These are phyloP conservation scores for Knoxdaviesia capensis DNA, from an alignment of 2,329 filamentous ascomycete genomes.

Conservation along the genomic window DNA sequence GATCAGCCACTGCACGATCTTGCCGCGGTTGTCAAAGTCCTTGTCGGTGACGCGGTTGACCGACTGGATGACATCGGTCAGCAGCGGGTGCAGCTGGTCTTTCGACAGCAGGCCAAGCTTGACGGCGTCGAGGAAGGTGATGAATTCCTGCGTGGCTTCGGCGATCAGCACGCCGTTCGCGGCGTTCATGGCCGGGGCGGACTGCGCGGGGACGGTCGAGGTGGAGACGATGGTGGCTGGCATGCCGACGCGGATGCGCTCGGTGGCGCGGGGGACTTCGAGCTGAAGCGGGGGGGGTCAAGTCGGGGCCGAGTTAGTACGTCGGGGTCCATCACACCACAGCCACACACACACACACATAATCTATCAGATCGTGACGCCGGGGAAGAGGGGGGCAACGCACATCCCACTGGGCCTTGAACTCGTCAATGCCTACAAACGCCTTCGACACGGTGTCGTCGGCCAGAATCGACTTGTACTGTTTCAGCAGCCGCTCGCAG, in stretches of 20 bases:
- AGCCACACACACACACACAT: neutral
- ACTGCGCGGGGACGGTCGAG: conserved; percentile 23
- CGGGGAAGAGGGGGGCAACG: conserved; percentile 13
- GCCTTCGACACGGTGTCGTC: conserved; percentile 80
- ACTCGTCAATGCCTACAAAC: conserved; percentile 75
- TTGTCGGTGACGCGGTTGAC: conserved; percentile 93
- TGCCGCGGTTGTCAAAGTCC: conserved; percentile 86
- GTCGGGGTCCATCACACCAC: neutral
- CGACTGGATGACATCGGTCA: conserved; percentile 90
- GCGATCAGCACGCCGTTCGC: conserved; percentile 51
- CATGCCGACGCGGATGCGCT: conserved; percentile 79
- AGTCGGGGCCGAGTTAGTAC: no score
- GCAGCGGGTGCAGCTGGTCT: conserved; percentile 82
- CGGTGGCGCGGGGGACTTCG: conserved; percentile 83
- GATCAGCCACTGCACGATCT: conserved; percentile 98
- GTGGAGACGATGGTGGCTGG: conserved; percentile 59
- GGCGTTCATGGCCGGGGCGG: conserved; percentile 21
- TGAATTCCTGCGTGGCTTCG: conserved; percentile 92
- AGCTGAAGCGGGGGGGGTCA: conserved; percentile 34
- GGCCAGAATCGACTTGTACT: conserved; percentile 86
- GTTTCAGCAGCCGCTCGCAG: conserved; percentile 79
- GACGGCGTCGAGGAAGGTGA: conserved; percentile 89
- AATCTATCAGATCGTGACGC: conserved; percentile 1
- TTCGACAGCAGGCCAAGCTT: conserved; percentile 85
- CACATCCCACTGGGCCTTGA: conserved; percentile 85